Evolutionary conservation across 2,329 filamentous ascomycete genomes (phyloP).

Genomic region (Diaporthe sp.): DNA sequence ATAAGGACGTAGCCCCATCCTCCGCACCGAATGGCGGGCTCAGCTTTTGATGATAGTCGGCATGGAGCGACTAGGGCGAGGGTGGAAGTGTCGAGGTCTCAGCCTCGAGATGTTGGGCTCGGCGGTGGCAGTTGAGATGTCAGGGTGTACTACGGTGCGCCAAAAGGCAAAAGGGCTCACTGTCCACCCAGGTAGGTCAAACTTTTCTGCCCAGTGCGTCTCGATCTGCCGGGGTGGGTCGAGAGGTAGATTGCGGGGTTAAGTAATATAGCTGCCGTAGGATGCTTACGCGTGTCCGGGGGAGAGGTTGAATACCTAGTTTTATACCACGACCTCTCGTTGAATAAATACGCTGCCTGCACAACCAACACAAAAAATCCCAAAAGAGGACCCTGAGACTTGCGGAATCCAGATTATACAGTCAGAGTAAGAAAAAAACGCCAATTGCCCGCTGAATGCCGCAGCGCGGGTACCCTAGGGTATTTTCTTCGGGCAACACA

Average conservation of each 20-base stretch:
- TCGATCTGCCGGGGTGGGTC: background rate
- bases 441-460: too few relatives aligned
- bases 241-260: background rate
- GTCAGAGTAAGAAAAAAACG: too few relatives aligned
- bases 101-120: background rate
- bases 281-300: background rate
- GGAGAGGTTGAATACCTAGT: background rate
- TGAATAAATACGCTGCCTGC: too few relatives aligned
- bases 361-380: too few relatives aligned
- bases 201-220: background rate
- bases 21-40: background rate
- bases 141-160: too few relatives aligned
- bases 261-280: background rate
- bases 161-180: too few relatives aligned
- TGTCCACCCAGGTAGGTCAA: background rate
- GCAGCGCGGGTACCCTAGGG: too few relatives aligned
- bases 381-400: too few relatives aligned
- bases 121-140: background rate
- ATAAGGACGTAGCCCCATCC: background rate
- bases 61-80: background rate
- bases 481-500: too few relatives aligned
- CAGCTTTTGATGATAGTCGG: background rate
- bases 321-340: too few relatives aligned
- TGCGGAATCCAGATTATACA: too few relatives aligned
- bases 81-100: background rate